Percentiles rank a stretch among this genome's conserved stretches.
phyloP scores from a whole-genome alignment of 495 filamentous ascomycete genomes.

The Coniosporium apollinis region DNA sequence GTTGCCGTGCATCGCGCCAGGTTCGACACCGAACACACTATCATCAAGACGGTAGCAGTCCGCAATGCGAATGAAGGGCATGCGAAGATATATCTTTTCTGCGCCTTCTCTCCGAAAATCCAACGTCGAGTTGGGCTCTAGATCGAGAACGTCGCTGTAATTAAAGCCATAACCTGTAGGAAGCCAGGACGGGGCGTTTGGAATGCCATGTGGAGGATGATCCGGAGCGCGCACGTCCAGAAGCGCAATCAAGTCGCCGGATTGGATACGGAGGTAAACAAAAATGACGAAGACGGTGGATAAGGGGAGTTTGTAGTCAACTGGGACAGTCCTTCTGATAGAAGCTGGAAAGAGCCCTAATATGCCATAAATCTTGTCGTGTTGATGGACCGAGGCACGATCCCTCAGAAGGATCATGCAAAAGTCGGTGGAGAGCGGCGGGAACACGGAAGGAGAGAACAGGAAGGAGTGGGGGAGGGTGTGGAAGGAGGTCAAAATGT shows the following conservation, averaged over 20 bases:
- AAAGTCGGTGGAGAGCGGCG: neutral
- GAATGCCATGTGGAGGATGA: neutral
- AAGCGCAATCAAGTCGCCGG: neutral
- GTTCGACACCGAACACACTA: too few relatives aligned
- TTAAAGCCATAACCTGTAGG: neutral
- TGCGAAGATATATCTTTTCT: too few relatives aligned
- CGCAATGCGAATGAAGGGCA: too few relatives aligned
- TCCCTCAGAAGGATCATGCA: neutral
- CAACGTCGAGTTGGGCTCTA: too few relatives aligned
- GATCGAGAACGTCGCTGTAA: too few relatives aligned
- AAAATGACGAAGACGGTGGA: neutral
- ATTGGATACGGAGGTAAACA: neutral
- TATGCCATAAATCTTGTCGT: neutral
- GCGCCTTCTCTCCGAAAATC: too few relatives aligned
- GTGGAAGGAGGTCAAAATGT: too few relatives aligned
- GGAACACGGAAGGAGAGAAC: too few relatives aligned
- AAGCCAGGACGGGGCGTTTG: neutral
- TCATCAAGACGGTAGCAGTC: too few relatives aligned
- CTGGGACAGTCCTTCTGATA: neutral
- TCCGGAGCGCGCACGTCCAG: neutral
- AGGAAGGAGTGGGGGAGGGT: too few relatives aligned
- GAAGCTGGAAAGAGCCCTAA: neutral
- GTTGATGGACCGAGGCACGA: neutral
- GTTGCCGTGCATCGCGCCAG: too few relatives aligned
- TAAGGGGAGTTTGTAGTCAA: neutral